Evolutionary conservation across 768 basidiomycete species (phyloP).

Genomic region (Lactarius pseudohatsudake): DNA sequence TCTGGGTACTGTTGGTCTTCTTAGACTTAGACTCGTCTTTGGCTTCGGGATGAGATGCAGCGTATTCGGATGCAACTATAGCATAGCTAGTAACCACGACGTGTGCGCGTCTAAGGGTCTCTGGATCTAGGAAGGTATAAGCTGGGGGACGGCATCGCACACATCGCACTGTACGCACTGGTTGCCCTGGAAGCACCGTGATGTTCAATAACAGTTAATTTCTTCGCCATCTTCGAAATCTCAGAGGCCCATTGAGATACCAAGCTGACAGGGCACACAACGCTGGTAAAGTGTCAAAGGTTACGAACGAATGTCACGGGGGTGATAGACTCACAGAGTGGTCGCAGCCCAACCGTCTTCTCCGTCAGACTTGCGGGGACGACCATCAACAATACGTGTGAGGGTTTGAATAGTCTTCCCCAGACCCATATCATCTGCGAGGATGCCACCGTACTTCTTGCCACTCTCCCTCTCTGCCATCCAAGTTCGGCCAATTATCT

Average conservation of each 20-base stretch:
- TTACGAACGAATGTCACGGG: neutral
- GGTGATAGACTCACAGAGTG: slow-evolving; percentile 56
- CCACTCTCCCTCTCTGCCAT: slow-evolving; percentile 81
- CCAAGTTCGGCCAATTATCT: slow-evolving; percentile 83
- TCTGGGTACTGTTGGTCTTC: slow-evolving; percentile 35
- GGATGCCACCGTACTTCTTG: slow-evolving; percentile 81
- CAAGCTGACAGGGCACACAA: slow-evolving; percentile 84
- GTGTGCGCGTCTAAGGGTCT: slow-evolving; percentile 51
- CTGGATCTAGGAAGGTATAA: slow-evolving; percentile 47
- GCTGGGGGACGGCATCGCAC: neutral
- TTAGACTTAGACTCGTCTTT: slow-evolving; percentile 57
- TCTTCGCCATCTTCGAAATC: slow-evolving; percentile 66
- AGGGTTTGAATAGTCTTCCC: slow-evolving; percentile 93
- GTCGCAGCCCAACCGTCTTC: slow-evolving; percentile 68
- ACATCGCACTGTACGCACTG: slow-evolving; percentile 42
- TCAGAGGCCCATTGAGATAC: slow-evolving; percentile 92
- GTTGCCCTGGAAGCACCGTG: slow-evolving; percentile 76
- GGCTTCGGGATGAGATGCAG: slow-evolving; percentile 45
- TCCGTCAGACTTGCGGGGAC: slow-evolving; percentile 65
- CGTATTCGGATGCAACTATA: slow-evolving; percentile 78
- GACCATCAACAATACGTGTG: slow-evolving; percentile 81
- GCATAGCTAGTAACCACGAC: slow-evolving; percentile 89
- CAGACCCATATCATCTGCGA: slow-evolving; percentile 90
- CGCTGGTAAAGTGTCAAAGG: slow-evolving; percentile 45
- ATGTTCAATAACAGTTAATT: slow-evolving; percentile 73